Base-by-base conservation (phyloP, 345 rosid species). In the Populus euphratica region DNA sequence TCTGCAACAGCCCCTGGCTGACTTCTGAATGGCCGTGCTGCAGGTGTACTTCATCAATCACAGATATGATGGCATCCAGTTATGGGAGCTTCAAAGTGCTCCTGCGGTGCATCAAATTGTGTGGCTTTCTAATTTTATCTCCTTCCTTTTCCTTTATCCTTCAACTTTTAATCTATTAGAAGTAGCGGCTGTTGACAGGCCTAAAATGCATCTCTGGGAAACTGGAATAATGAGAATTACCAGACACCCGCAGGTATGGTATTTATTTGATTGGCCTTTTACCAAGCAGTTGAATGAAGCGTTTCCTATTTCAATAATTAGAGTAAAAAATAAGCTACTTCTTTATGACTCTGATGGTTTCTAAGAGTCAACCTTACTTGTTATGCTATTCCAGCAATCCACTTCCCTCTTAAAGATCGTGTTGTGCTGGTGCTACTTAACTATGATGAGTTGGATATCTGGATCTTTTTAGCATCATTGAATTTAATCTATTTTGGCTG, bases 41-140 rank as follows among this genome's bases (percentile, higher is more conserved):
- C 88, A 94, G 98, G 98, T 91, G 73, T 95, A 87, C 85, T 95
- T 95, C 86, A 93, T 95, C 84, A 91, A 91, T 81, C 99, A 95
- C 80, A 90, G 99, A 76, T 93, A 93, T 39, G 96, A 93, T 25
- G 97, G 98, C 27, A 52, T 91, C 72, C 99, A 93, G 80, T 75
- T 95, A 84, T 93, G 99, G 98, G 90, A 91, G 83, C 89, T 95
- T 59, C 92, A 95, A 80, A 85, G 85, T 79, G 86, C 75, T 67
- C 85, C 90, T 7, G 91, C 88, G 33, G 47, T 95, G 62, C 99
- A 93, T 85, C 85, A 90, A 81, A 82, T 90, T 79, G 71, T 91
- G 78, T 95, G 99, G 99, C 27, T 91, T 8, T 82, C 94, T 54
- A 89, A 89, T 82, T 95, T 95, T 79, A 79, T 95, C 41, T 93